Base-by-base conservation (phyloP, 257 asterid species). In the Nicotiana knightiana region DNA sequence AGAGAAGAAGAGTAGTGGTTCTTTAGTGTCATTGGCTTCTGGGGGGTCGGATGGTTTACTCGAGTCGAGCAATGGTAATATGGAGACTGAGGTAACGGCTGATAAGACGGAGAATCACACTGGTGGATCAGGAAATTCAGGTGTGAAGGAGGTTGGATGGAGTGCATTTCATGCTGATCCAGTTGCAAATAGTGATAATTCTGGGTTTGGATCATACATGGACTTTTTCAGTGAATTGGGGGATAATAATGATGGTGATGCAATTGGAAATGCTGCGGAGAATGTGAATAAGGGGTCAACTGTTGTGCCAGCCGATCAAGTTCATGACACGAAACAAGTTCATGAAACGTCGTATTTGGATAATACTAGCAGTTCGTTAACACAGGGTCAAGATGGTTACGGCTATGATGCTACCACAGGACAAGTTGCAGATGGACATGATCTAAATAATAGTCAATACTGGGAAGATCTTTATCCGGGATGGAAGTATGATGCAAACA, bases 391-490 rank as follows among this genome's bases (percentile, higher is more conserved):
- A 58, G 89, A 85, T 59, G 89, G 85, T 65, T 84, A 85, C 80
- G 82, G 43, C 76, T 57, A 85, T 87, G 92, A 83, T 59, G 68
- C 83, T n/a, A 87, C 88, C 12, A 82, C 90, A 18, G 92, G 90
- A 54, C 92, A 87, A 87, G 88, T 83, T 61, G 59, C 90, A n/a
- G 87, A 71, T 75, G 84, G 68, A 18, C 88, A 85, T 85, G 91
- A 91, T 85, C 35, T 85, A 86, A 91, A 88, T 81, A 91, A 90
- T 87, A 86, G 85, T 63, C 89, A 91, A 85, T 89, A 92, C 81
- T 90, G 97, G 97, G 99, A 96, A 84, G 90, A 81, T 81, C 94
- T 85, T 35, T 94, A 94, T 89, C 98, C 99, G 0, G 98, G 99
- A 30, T 96, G 99, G 99, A 93, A 88, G 87, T 88, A 86, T 85